Evolutionary conservation across 768 basidiomycete species (phyloP), one percentile per base, ranked within the genome.

Genomic region (Tubosaeta brunneosetosa): DNA sequence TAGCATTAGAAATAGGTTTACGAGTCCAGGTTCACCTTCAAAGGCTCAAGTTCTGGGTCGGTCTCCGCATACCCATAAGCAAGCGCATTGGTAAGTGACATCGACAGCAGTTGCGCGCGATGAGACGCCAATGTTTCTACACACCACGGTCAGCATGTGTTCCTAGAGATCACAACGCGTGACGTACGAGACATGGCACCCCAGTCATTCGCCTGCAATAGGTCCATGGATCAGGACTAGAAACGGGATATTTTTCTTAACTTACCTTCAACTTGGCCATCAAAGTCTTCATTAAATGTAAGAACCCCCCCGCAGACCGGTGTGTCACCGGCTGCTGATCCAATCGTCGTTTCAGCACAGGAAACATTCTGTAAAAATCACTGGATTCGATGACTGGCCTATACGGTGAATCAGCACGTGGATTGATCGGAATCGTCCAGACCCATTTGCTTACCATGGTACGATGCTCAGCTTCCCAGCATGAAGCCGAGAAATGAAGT

Each of bases 231-330:
- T 48, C n/a, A 59, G 41, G 5, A 36, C 29, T 6, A 10, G 10
- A 29, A 1, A 29, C 4, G 29, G 1, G 2, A 29, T 9, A 1
- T 29, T 17, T 26, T 3, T 2, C 46, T 12, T 1, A 9, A 6
- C 50, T 52, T 44, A 80, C 83, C 74, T 84, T 85, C 37, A 85
- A 59, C 52, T 85, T 85, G n/a, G 83, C 83, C 83, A 85, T 85
- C 42, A 85, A 55, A 0, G 80, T 81, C 63, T 85, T 85, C 61
- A 85, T 67, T 2, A 76, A 71, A 34, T 77, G 75, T 6, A 84
- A 65, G 57, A 85, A 85, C 49, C 78, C 74, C 13, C 77, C 78
- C 0, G 79, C 22, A 22, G 22, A 22, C 22, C 22, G 65, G 56
- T 84, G 82, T 0, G 82, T 80, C 0, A 76, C 51, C 2, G 57